Conservation (phyloP, 2,329 filamentous ascomycete genomes). For the Penicillium sp. region DNA sequence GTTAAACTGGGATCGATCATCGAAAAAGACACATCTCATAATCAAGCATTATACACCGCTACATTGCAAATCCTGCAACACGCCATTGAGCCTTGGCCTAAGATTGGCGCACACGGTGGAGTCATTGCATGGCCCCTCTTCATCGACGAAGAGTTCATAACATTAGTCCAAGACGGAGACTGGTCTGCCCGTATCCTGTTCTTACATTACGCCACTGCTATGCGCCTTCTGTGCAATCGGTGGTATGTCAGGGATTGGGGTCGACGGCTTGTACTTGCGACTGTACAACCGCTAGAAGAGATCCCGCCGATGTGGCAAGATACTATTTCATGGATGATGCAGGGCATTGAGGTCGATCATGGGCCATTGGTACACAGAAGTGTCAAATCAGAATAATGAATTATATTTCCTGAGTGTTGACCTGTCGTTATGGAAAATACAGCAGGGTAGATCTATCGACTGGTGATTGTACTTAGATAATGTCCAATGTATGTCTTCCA, state of each 20-base stretch:
- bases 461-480: too few species aligned
- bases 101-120: slow-evolving; percentile 29
- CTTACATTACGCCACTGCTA: slow-evolving; percentile 30
- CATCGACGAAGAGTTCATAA: slow-evolving; percentile 27
- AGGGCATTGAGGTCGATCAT: slow-evolving; percentile 21
- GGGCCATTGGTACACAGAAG: background rate
- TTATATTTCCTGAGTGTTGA: background rate
- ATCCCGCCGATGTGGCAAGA: slow-evolving; percentile 28
- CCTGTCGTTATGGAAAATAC: background rate
- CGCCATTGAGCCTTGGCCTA: slow-evolving; percentile 30
- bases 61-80: slow-evolving; percentile 30
- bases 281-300: slow-evolving; percentile 27
- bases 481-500: too few species aligned
- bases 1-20: slow-evolving; percentile 18
- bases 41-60: slow-evolving; percentile 19
- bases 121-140: slow-evolving; percentile 33
- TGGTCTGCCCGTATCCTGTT: slow-evolving; percentile 34
- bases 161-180: slow-evolving; percentile 28
- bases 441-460: background rate
- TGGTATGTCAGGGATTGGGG: slow-evolving; percentile 37
- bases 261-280: slow-evolving; percentile 29
- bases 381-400: background rate
- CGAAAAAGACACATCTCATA: slow-evolving; percentile 9
- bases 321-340: slow-evolving; percentile 29
- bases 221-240: slow-evolving; percentile 33